A percentile compares a stretch with the other conserved stretches of the same genome.
Evolutionary conservation across 148 eudicot genomes (phyloP).

Genomic region (Nepenthes gracilis): DNA sequence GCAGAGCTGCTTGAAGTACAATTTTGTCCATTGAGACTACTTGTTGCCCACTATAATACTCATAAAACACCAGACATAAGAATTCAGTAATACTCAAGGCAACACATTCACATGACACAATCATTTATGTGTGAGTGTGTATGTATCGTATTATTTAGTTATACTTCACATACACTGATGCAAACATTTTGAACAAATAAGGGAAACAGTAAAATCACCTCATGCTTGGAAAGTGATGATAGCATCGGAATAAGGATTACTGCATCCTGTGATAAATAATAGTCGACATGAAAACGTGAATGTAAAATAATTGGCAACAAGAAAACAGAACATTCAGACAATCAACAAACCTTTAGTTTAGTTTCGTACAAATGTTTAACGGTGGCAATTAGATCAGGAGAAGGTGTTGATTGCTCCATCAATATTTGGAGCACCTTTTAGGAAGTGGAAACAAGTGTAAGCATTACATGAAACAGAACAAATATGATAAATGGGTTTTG

Average conservation of each 20-base stretch:
- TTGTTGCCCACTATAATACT: too few species aligned
- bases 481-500: not conserved
- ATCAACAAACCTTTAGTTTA: constrained; percentile 55
- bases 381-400: constrained; percentile 59
- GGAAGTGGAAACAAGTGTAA: constrained; percentile 6
- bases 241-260: constrained; percentile 74
- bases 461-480: not conserved
- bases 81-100: too few species aligned
- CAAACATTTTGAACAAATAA: not conserved
- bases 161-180: not conserved
- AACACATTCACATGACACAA: too few species aligned
- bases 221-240: constrained; percentile 69
- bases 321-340: constrained; percentile 1
- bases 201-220: constrained; percentile 28
- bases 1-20: too few species aligned
- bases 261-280: constrained; percentile 59
- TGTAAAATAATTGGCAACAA: not conserved
- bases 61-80: too few species aligned
- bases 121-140: too few species aligned
- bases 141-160: too few species aligned
- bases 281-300: not conserved
- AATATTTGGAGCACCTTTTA: constrained; percentile 69
- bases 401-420: constrained; percentile 63
- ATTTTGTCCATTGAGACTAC: too few species aligned
- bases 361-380: constrained; percentile 89